Evolutionary conservation across 192 early-diverging fungal species (phyloP).

Genomic region (Entomortierella parvispora): DNA sequence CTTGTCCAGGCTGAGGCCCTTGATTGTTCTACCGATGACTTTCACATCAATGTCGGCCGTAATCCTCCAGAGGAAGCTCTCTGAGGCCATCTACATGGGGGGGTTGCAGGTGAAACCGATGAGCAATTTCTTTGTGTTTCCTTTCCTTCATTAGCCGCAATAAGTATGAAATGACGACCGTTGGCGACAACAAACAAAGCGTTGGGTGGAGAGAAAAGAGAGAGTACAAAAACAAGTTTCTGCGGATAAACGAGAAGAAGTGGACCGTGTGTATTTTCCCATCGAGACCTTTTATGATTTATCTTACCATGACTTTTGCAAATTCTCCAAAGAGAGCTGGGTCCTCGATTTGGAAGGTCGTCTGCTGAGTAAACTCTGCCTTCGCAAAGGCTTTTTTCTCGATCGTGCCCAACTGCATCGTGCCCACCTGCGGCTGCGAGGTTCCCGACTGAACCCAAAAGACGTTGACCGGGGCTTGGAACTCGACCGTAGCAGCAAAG

Average conservation of each 20-base stretch:
- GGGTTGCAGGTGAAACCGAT: background rate
- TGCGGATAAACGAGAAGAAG: background rate
- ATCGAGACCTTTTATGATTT: too few relatives aligned
- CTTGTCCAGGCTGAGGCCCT: conserved; percentile 36
- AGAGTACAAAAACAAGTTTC: background rate
- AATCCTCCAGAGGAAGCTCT: conserved; percentile 30
- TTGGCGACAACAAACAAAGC: background rate
- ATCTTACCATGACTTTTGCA: conserved; percentile 43
- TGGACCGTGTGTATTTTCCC: too few relatives aligned
- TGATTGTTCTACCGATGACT: conserved; percentile 35
- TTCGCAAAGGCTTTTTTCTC: conserved; percentile 30
- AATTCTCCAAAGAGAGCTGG: conserved; percentile 44
- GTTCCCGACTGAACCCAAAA: conserved; percentile 28
- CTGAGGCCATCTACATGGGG: conserved; percentile 14
- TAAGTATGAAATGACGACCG: background rate
- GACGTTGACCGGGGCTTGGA: conserved; percentile 50
- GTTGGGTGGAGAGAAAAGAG: background rate
- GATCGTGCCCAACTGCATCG: conserved; percentile 18
- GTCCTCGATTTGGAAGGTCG: conserved; percentile 34
- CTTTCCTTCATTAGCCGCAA: too few relatives aligned
- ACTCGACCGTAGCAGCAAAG: conserved; percentile 57
- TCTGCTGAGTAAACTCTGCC: conserved; percentile 24
- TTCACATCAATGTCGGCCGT: conserved; percentile 18
- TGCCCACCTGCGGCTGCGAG: conserved; percentile 7
- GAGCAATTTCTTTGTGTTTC: too few relatives aligned